Base-by-base conservation (phyloP, 257 asterid species). In the Ilex asprella region DNA sequence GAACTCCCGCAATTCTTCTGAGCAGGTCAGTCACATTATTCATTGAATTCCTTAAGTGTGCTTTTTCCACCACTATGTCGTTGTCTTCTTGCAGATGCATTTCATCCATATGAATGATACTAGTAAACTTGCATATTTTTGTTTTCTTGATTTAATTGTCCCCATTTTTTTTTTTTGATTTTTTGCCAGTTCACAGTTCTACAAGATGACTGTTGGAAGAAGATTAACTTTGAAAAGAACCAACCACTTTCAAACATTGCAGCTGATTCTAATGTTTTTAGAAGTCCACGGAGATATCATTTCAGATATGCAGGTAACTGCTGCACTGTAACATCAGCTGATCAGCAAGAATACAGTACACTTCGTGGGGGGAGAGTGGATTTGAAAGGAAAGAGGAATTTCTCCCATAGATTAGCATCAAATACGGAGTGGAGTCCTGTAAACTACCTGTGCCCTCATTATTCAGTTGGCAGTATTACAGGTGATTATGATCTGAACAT, bases 181-280 rank as follows among this genome's bases (percentile, higher is more conserved):
- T 49, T 12, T 49, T 49, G 5, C 16, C 14, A 49, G 54, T 49
- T 49, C 54, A 49, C 16, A 12, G 10, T 49, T 49, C 16, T 49
- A 49, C 54, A 9, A 71, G 76, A 73, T 70, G 67, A 66, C 63
- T 57, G 68, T 61, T 66, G 73, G 82, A 69, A 62, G 67, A 79
- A 66, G 57, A 52, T 63, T 41, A 76, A 60, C 52, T 66, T 55
- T 62, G 76, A 54, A 64, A 76, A 63, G 62, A 76, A 49, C 44
- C 75, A 53, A 56, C 75, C 67, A 52, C 64, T 31, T 64, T 69
- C 59, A 35, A 27, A 72, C 62, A 61, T 61, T 14, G 60, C 81
- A 58, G 67, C 81, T 74, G 78, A 70, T 76, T 68, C 79, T 11
- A 44, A 56, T 59, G 52, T 63, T 65, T 16, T 64, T 57, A 67